These are phyloP conservation scores for Mycena rebaudengoi DNA, from an alignment of 768 basidiomycete species.

Conservation along the genomic window DNA sequence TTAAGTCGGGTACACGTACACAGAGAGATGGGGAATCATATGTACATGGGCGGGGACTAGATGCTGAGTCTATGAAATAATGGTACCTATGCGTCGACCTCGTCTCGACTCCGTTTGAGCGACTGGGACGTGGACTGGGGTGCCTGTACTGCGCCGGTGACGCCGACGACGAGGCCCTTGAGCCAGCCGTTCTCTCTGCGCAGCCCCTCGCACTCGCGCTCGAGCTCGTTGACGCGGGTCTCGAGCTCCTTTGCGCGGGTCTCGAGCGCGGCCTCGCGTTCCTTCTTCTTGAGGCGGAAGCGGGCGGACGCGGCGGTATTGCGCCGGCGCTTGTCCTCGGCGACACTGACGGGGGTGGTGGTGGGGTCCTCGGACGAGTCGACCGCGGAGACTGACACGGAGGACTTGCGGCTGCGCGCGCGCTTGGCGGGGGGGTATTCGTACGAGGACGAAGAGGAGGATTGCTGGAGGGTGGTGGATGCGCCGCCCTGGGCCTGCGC, in stretches of 20 bases:
- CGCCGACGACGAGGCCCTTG: conserved; percentile 88
- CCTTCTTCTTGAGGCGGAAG: conserved; percentile 96
- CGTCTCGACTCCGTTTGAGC: conserved; percentile 46
- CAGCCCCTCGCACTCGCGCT: conserved; percentile 90
- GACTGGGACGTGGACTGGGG: conserved; percentile 36
- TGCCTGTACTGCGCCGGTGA: conserved; percentile 73
- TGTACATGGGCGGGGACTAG: too few species aligned
- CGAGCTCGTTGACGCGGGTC: conserved; percentile 78
- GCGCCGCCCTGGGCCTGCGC: conserved; percentile 38
- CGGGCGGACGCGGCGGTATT: conserved; percentile 95
- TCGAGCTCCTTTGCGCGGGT: conserved; percentile 87
- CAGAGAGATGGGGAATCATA: too few species aligned
- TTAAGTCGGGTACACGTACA: too few species aligned
- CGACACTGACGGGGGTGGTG: conserved; percentile 50
- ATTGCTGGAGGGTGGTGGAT: conserved; percentile 31
- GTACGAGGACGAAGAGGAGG: conserved; percentile 35
- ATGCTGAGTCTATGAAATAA: too few species aligned
- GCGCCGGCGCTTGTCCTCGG: conserved; percentile 92
- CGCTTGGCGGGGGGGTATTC: conserved; percentile 59
- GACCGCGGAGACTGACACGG: conserved; percentile 46
- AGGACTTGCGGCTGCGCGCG: conserved; percentile 61
- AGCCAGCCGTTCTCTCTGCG: conserved; percentile 93
- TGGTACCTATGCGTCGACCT: conserved; percentile 31
- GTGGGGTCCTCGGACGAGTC: conserved; percentile 39
- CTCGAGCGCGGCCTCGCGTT: conserved; percentile 90